phyloP scores from a whole-genome alignment of 108 stramenopile species.

The Nitzschia sp. region DNA sequence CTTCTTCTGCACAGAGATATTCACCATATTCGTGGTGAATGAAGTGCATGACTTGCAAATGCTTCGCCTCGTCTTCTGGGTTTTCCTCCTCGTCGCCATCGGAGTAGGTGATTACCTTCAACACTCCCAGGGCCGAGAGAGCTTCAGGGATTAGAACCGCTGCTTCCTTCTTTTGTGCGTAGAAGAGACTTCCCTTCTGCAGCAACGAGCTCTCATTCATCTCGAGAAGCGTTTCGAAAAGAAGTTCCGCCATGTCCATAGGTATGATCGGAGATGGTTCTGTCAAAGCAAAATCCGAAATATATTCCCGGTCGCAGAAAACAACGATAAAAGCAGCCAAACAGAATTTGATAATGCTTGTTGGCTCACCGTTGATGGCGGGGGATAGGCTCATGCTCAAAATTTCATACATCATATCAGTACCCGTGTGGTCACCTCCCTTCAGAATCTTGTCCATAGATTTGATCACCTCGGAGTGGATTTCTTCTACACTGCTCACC shows the following conservation, averaged over 20 bases:
- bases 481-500: constrained; percentile 48
- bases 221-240: constrained; percentile 62
- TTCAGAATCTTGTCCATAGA: constrained; percentile 63
- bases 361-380: constrained; percentile 65
- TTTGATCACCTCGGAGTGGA: constrained; percentile 55
- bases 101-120: constrained; percentile 51
- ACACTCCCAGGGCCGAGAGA: constrained; percentile 64
- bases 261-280: constrained; percentile 61
- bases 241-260: constrained; percentile 53
- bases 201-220: constrained; percentile 57
- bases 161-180: constrained; percentile 67
- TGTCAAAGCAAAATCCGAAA: constrained; percentile 48
- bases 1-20: constrained; percentile 52
- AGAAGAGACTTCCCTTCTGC: constrained; percentile 57
- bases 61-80: constrained; percentile 48
- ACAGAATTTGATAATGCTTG: constrained; percentile 73
- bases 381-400: constrained; percentile 71
- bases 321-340: constrained; percentile 68
- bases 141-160: constrained; percentile 71
- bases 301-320: constrained; percentile 55
- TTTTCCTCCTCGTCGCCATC: constrained; percentile 39
- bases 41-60: constrained; percentile 67
- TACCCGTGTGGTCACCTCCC: constrained; percentile 43
- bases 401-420: constrained; percentile 76
- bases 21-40: constrained; percentile 65